These are phyloP conservation scores for Gyromitra esculenta DNA, from an alignment of 2,329 filamentous ascomycete species.

Conservation along the genomic window DNA sequence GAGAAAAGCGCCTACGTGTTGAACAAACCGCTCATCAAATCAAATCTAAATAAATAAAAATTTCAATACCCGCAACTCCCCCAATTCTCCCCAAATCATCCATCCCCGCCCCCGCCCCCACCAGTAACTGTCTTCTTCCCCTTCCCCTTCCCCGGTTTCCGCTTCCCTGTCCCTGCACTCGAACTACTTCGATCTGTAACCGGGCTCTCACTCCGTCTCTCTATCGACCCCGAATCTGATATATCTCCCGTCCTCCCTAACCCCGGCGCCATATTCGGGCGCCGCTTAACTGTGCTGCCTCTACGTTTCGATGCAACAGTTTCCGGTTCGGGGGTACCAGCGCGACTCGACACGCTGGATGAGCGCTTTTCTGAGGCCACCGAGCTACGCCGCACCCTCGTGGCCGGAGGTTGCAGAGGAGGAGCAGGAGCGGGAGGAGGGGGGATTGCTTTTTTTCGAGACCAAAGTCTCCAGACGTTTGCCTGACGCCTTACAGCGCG, in stretches of 20 bases:
- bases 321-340: conserved; percentile 50
- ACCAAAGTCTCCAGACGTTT: not conserved
- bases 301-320: conserved; percentile 14
- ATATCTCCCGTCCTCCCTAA: conserved; percentile 43
- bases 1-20: conserved; percentile 35
- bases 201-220: conserved; percentile 49
- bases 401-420: not conserved
- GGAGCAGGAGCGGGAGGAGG: not conserved
- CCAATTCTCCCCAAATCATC: conserved; percentile 1
- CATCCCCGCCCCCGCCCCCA: conserved; percentile 8
- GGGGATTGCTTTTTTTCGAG: not conserved
- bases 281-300: conserved; percentile 42
- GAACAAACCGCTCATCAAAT: conserved; percentile 4
- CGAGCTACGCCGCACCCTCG: conserved; percentile 15
- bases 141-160: conserved; percentile 36
- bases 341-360: conserved; percentile 31
- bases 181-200: conserved; percentile 48
- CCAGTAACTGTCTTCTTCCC: conserved; percentile 34
- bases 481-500: conserved; percentile 67
- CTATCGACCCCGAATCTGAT: conserved; percentile 51
- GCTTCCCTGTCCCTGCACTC: conserved; percentile 35
- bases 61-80: not conserved
- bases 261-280: conserved; percentile 43
- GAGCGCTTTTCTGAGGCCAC: conserved; percentile 4
- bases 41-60: conserved; percentile 19